phyloP scores from a whole-genome alignment of 805 yeast genomes.

The Starmerella geochares region DNA sequence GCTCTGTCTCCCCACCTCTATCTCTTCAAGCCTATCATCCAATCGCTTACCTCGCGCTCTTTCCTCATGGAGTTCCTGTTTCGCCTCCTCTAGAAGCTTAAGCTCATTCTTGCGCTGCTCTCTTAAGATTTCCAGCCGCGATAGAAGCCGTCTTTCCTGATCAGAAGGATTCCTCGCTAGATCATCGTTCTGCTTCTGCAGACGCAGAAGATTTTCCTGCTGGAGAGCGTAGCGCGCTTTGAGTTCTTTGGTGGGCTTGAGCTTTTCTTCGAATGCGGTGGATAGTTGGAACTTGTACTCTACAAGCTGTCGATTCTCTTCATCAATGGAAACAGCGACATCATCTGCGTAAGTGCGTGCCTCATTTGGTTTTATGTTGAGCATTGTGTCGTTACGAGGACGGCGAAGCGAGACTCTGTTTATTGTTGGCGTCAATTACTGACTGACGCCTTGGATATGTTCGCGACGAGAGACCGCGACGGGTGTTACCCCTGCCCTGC shows the following conservation, averaged over 20 bases:
- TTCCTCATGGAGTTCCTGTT: not conserved
- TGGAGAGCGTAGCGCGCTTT: constrained; percentile 3
- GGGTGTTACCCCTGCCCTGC: too few relatives aligned
- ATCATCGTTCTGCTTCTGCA: constrained; percentile 1
- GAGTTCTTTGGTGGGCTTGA: not conserved
- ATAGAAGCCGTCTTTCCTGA: not conserved
- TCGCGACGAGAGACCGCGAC: too few relatives aligned
- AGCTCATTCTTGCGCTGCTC: constrained; percentile 4
- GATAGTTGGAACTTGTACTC: constrained; percentile 4
- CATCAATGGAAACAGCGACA: not conserved
- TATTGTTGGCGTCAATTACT: too few relatives aligned
- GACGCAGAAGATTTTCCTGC: not conserved
- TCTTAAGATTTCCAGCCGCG: not conserved
- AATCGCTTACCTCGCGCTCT: not conserved
- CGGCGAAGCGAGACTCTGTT: too few relatives aligned
- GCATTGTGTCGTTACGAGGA: too few relatives aligned
- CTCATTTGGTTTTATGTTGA: not conserved
- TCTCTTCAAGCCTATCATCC: not conserved
- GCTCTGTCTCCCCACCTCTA: not conserved
- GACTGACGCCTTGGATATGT: too few relatives aligned
- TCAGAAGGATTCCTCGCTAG: not conserved
- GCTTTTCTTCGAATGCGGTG: not conserved
- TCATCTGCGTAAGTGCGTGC: not conserved
- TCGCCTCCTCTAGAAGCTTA: not conserved
- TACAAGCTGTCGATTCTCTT: constrained; percentile 3